These are phyloP conservation scores for Wickerhamomyces queroliae DNA, from an alignment of 805 yeast genomes.

Conservation along the genomic window DNA sequence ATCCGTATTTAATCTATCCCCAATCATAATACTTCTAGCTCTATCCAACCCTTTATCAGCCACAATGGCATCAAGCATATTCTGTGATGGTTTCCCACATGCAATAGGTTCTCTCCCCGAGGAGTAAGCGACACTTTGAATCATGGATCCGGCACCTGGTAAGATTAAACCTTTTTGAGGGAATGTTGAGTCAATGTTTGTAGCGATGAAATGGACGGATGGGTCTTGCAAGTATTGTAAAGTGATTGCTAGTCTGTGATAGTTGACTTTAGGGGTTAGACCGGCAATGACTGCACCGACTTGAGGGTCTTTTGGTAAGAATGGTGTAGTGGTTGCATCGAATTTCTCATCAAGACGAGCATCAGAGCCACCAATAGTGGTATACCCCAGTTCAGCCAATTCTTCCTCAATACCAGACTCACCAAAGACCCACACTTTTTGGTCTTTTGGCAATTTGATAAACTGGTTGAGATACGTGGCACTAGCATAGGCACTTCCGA, in stretches of 20 bases:
- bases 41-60: slow-evolving; percentile 51
- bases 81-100: slow-evolving; percentile 88
- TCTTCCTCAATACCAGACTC: slow-evolving; percentile 84
- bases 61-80: slow-evolving; percentile 86
- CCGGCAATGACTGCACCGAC: slow-evolving; percentile 94
- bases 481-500: slow-evolving; percentile 88
- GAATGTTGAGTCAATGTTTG: slow-evolving; percentile 92
- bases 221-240: slow-evolving; percentile 71
- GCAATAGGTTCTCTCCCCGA: slow-evolving; percentile 81
- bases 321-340: slow-evolving; percentile 48
- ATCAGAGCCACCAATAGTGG: slow-evolving; percentile 80
- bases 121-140: slow-evolving; percentile 69
- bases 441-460: slow-evolving; percentile 62
- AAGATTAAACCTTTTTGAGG: slow-evolving; percentile 82
- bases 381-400: slow-evolving; percentile 66
- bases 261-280: slow-evolving; percentile 69
- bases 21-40: slow-evolving; percentile 77
- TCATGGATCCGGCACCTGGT: slow-evolving; percentile 94
- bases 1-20: slow-evolving; percentile 93
- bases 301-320: slow-evolving; percentile 53
- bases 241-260: slow-evolving; percentile 74
- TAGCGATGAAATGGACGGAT: slow-evolving; percentile 73
- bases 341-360: slow-evolving; percentile 48
- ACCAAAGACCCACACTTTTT: slow-evolving; percentile 87
- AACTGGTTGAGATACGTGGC: slow-evolving; percentile 82